Percentiles rank a stretch among this genome's conserved stretches.
phyloP scores from a whole-genome alignment of 106 monocot genomes.

The Vanilla planifolia region DNA sequence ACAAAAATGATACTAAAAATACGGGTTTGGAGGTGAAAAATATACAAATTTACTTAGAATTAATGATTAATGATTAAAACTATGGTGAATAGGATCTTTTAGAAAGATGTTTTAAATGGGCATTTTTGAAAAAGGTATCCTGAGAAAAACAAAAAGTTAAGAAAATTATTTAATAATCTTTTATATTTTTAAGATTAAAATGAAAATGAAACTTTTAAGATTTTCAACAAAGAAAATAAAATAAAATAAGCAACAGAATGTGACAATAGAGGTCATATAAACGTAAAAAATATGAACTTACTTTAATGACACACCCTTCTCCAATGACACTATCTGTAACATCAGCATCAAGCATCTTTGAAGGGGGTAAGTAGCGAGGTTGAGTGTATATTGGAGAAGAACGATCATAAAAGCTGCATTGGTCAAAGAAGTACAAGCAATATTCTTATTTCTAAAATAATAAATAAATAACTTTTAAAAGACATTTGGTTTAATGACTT shows the following conservation, averaged over 20 bases:
- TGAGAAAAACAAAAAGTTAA: no score
- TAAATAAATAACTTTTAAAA: background rate
- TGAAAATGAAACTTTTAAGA: no score
- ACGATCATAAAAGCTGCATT: conserved; percentile 88
- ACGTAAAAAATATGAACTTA: conserved; percentile 23
- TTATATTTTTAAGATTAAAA: no score
- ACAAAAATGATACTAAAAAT: no score
- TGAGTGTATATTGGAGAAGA: conserved; percentile 96
- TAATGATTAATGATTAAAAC: no score
- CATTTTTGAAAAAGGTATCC: no score
- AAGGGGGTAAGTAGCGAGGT: conserved; percentile 89
- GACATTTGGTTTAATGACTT: background rate
- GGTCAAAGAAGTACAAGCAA: conserved; percentile 1
- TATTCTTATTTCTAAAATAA: background rate
- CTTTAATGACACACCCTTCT: conserved; percentile 94
- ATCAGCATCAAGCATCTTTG: conserved; percentile 94
- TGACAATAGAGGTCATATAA: background rate
- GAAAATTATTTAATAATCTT: no score
- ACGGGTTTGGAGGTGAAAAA: no score
- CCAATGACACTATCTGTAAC: conserved; percentile 96
- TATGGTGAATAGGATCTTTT: no score
- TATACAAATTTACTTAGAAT: no score
- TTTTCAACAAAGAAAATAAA: background rate
- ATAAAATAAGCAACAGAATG: background rate
- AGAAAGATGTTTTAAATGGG: no score